Evolutionary conservation across 106 monocot species (phyloP), one percentile per base, ranked within the genome.

Genomic region (Allium fistulosum): DNA sequence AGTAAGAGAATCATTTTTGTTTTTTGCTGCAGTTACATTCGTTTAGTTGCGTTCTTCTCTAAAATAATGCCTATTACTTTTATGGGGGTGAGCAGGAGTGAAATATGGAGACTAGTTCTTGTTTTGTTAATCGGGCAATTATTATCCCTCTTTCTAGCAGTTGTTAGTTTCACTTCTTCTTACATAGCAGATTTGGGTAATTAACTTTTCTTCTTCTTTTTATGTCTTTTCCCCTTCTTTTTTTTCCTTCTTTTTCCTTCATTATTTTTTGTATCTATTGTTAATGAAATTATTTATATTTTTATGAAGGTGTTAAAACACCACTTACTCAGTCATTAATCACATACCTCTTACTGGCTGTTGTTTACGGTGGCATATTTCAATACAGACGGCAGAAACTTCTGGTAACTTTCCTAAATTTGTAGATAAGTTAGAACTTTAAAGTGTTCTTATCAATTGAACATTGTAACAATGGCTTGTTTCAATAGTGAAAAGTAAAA

Each of bases 281-380:
- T 7, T 16, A 26, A 9, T 62, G 46, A 53, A 0, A 10, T 46
- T 46, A 62, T n/a, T 45, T 46, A 2, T 46, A n/a, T 37, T 46
- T 10, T 22, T 2, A 18, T 49, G n/a, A 69, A 92, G 92, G 92
- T 48, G 73, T 74, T 57, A 76, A 87, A 51, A 51, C 82, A 18
- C 92, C 84, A 27, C 82, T 92, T 26, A 76, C 82, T 5, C 92
- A 92, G 65, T 78, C 80, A 18, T 76, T 90, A 58, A 79, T 86
- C 72, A 51, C 62, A 17, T 87, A 84, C 68, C 48, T 80, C 48
- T 66, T 64, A 11, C 55, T 87, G 37, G 55, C 78, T 59, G 61
- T 81, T 10, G 73, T 81, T 28, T 78, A 78, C 61, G 80, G 78
- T 13, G 10, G 74, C 37, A 57, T 75, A 26, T 69, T 81, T 60